Base-by-base conservation (phyloP, 1,284 basidiomycete genomes). In the Microbotryomycetes sp. region DNA sequence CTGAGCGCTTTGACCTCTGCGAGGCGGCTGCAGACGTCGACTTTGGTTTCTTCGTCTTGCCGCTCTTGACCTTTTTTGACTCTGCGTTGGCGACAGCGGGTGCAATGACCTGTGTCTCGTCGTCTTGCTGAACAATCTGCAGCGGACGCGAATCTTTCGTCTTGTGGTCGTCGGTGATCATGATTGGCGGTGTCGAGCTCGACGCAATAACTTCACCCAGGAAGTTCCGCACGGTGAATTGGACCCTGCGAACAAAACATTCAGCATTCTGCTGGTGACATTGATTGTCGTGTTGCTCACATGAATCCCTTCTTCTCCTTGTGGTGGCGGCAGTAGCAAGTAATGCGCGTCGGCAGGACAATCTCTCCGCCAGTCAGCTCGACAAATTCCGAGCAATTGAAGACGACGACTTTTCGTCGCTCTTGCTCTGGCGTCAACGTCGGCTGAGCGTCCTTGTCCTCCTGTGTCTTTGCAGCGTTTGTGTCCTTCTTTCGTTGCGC, bases 101-200 rank as follows among this genome's bases (percentile, higher is more conserved):
- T 56, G 56, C 31, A 51, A 53, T 23, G 54, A 52, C 23, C 55
- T 31, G 48, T 11, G 61, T 27, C 23, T 54, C 57, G 61, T 59
- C 29, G 50, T 55, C 21, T 56, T 56, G 18, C 52, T 56, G 2
- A 52, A 62, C 16, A 52, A 45, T 45, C 31, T 13, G 60, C 45
- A 29, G 57, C 60, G 29, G 62, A 54, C 60, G 64, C 5, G 59
- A 79, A 67, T 77, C 75, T 5, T 81, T 84, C 41, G 90, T 91
- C 78, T 97, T 97, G 78, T 97, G 93, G 75, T 99, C 96, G 76
- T 99, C 96, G 3, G 94, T 99, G 71, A 98, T 98, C 86, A 98
- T 94, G 72, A 99, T 94, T 3, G 94, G 91, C 29, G 86, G 85
- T 2, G 91, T 91, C 51, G 81, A 83, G 3, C 91, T 90, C 11